Evolutionary conservation across 2,329 filamentous ascomycete genomes (phyloP), one percentile per base, ranked within the genome.

Genomic region (Ophiostoma pallidulum): DNA sequence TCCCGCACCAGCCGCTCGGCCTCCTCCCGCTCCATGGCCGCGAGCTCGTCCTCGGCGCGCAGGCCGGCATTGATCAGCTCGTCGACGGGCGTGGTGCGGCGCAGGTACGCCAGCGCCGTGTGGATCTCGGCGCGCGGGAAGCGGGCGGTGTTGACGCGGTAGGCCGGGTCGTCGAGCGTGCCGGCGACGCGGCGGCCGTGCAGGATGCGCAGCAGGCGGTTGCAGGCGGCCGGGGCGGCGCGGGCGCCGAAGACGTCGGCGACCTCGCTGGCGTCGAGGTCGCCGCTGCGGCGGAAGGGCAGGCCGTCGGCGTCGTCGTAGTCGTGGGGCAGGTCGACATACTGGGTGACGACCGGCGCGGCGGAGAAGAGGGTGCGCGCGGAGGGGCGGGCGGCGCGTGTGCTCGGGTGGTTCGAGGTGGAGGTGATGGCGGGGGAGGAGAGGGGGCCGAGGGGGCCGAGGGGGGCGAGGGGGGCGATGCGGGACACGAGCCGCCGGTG

Each of bases 171-270:
- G 10, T 78, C 71, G 36, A 83, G 65, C 3, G 78, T 81, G 29
- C 80, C 80, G 8, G 79, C 77, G 19, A 84, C 77, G 35, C 80
- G 69, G 31, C 78, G 72, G 8, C 79, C 80, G 58, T 84, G 80
- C 12, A 82, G 62, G 42, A 82, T 74, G 45, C 68, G 66, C 42
- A 83, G 62, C 37, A 82, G 60, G 38, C 62, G 64, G 58, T 82
- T 82, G 18, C 72, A 79, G 5, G 60, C 57, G 4, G 57, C 53
- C 1, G 66, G 59, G 50, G 65, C 62, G 39, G 80, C 64, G 12
- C 64, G 62, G 5, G 66, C 57, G 2, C 76, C 74, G 51, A 82
- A 80, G 32, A 80, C 65, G 9, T 54, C 51, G 14, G 64, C 56
- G 6, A 70, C 65, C 56, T 81, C 73, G 8, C 59, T 58, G 16